These are phyloP conservation scores for Aureobasidium sp. DNA, from an alignment of 2,329 filamentous ascomycete species.

Conservation along the genomic window DNA sequence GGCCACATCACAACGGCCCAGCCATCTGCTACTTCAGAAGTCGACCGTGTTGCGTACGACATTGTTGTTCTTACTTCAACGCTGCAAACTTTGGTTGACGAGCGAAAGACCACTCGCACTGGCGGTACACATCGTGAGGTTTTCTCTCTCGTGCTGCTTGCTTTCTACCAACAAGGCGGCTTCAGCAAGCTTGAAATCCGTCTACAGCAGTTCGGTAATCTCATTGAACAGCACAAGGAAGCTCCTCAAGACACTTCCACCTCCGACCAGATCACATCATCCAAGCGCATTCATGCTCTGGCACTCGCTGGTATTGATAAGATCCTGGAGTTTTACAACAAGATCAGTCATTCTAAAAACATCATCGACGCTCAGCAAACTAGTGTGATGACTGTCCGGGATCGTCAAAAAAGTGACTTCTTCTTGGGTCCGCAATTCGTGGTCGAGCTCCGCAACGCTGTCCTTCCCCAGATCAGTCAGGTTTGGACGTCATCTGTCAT, in stretches of 20 bases:
- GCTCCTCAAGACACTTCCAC: constrained; percentile 24
- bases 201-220: constrained; percentile 24
- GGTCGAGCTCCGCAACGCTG: constrained; percentile 73
- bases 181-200: constrained; percentile 61
- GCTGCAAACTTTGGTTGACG: constrained; percentile 72
- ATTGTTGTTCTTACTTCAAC: constrained; percentile 73
- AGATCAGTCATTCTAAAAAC: constrained; percentile 69
- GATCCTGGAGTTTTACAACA: constrained; percentile 73
- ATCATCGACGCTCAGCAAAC: constrained; percentile 70
- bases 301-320: constrained; percentile 50
- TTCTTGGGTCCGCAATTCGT: constrained; percentile 70
- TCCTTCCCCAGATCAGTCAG: constrained; percentile 67
- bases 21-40: constrained; percentile 1
- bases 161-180: constrained; percentile 77
- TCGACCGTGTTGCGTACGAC: constrained; percentile 56
- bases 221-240: constrained; percentile 19
- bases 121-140: constrained; percentile 36
- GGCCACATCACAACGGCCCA: constrained; percentile 37
- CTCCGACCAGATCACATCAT: constrained; percentile 5
- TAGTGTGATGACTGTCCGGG: constrained; percentile 45
- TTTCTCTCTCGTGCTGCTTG: constrained; percentile 69
- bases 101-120: constrained; percentile 40
- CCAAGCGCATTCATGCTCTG: constrained; percentile 10
- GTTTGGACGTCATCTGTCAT: constrained; percentile 83
- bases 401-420: constrained; percentile 51